These are phyloP conservation scores for Starmerella apis DNA, from an alignment of 805 yeast genomes.

Conservation along the genomic window DNA sequence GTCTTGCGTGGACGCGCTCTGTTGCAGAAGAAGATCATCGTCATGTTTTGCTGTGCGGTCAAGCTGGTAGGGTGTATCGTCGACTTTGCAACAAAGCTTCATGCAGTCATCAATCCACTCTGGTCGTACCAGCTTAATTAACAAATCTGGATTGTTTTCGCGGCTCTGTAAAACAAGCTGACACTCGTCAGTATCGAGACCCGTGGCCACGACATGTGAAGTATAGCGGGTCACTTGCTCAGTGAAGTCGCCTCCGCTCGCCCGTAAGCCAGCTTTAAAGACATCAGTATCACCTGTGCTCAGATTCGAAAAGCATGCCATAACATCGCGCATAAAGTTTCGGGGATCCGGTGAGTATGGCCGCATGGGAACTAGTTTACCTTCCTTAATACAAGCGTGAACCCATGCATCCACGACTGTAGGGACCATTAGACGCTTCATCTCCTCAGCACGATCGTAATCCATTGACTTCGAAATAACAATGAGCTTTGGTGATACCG, in stretches of 20 bases:
- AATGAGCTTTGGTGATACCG: constrained; percentile 31
- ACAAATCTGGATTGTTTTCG: constrained; percentile 26
- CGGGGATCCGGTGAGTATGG: constrained; percentile 64
- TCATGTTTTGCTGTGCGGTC: constrained; percentile 27
- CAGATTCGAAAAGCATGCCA: constrained; percentile 47
- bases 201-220: constrained; percentile 63
- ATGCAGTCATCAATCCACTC: constrained; percentile 72
- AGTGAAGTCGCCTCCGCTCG: constrained; percentile 67
- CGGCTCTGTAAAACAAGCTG: constrained; percentile 38
- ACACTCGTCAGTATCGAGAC: constrained; percentile 46
- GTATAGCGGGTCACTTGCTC: constrained; percentile 57
- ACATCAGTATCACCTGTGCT: constrained; percentile 53
- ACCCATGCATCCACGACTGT: constrained; percentile 58
- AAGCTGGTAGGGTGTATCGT: constrained; percentile 47
- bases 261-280: constrained; percentile 55
- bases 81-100: constrained; percentile 40
- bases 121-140: constrained; percentile 47
- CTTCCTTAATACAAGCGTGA: constrained; percentile 36
- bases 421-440: constrained; percentile 50
- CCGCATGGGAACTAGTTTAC: constrained; percentile 41
- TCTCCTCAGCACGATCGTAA: constrained; percentile 43
- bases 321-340: constrained; percentile 50
- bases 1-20: constrained; percentile 8
- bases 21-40: neutral
- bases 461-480: constrained; percentile 43